phyloP scores from a whole-genome alignment of 192 early-diverging fungal species.

The Entomortierella chlamydospora region DNA sequence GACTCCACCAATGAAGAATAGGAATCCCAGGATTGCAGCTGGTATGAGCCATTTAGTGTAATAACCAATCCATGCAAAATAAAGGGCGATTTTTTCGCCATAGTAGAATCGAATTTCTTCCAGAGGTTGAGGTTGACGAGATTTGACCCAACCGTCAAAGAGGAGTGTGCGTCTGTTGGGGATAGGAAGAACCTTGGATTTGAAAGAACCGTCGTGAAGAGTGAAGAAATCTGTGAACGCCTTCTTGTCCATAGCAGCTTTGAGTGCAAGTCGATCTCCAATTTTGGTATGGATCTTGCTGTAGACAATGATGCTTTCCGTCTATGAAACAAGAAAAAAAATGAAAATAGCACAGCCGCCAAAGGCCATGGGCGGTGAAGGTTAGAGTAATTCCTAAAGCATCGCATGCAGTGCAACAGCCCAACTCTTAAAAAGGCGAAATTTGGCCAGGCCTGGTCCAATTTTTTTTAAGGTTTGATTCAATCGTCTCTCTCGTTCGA shows the following conservation, averaged over 20 bases:
- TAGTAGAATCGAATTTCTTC: constrained; percentile 69
- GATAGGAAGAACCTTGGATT: constrained; percentile 33
- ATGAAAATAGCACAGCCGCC: background rate
- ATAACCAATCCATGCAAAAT: constrained; percentile 77
- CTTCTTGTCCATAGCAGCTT: constrained; percentile 54
- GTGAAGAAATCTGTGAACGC: constrained; percentile 62
- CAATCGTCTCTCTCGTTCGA: too few species aligned
- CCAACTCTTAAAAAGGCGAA: constrained; percentile 6
- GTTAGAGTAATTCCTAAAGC: background rate
- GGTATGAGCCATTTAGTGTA: constrained; percentile 69
- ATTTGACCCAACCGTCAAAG: constrained; percentile 56
- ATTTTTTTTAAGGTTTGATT: background rate
- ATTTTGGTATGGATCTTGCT: constrained; percentile 30
- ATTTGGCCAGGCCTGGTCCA: too few species aligned
- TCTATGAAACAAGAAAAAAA: constrained; percentile 13
- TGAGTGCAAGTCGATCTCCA: constrained; percentile 56
- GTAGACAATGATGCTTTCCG: constrained; percentile 29
- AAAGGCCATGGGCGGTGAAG: too few species aligned
- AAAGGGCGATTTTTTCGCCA: constrained; percentile 76
- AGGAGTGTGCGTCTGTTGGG: constrained; percentile 59
- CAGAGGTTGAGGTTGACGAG: constrained; percentile 55
- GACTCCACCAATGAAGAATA: constrained; percentile 66
- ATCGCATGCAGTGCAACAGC: constrained; percentile 7
- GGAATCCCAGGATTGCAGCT: constrained; percentile 62
- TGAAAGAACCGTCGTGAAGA: constrained; percentile 68